Evolutionary conservation across 2,329 filamentous ascomycete species (phyloP).

Genomic region (Trichoderma citrinoviride): DNA sequence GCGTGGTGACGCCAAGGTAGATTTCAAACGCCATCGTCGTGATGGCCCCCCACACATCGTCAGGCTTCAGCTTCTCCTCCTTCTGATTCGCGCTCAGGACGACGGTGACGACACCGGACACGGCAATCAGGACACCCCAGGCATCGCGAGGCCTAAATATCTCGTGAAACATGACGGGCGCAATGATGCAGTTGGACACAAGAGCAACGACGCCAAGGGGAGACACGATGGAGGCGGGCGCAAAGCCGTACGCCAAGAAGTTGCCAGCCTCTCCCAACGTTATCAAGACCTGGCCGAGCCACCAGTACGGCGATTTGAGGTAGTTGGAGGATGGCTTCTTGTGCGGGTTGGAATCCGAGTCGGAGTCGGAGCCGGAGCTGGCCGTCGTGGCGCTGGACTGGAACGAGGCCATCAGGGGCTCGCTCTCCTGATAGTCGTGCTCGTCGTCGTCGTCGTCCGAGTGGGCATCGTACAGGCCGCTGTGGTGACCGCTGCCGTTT

Average conservation of each 20-base stretch:
- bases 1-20: slow-evolving; percentile 75
- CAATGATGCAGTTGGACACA: slow-evolving; percentile 95
- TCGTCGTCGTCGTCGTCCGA: slow-evolving; percentile 23
- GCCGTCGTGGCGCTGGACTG: slow-evolving; percentile 38
- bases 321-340: slow-evolving; percentile 63
- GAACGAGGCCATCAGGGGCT: slow-evolving; percentile 53
- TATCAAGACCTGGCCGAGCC: slow-evolving; percentile 90
- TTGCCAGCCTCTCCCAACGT: slow-evolving; percentile 91
- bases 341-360: slow-evolving; percentile 30
- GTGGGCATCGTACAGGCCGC: slow-evolving; percentile 10
- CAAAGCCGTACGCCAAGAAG: slow-evolving; percentile 96
- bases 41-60: slow-evolving; percentile 87
- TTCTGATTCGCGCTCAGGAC: slow-evolving; percentile 87
- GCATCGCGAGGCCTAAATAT: slow-evolving; percentile 80
- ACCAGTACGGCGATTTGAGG: slow-evolving; percentile 92
- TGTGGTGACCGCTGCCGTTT: slow-evolving; percentile 24
- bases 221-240: slow-evolving; percentile 94
- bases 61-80: slow-evolving; percentile 86
- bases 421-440: slow-evolving; percentile 42
- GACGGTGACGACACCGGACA: slow-evolving; percentile 85
- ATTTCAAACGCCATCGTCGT: slow-evolving; percentile 86
- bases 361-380: slow-evolving; percentile 26
- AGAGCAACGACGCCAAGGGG: slow-evolving; percentile 95
- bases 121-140: slow-evolving; percentile 81
- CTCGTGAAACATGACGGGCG: slow-evolving; percentile 90